A percentile compares a stretch with the other conserved stretches of the same genome.
These are phyloP conservation scores for Neurospora discreta DNA, from an alignment of 495 filamentous ascomycete species.

Conservation along the genomic window DNA sequence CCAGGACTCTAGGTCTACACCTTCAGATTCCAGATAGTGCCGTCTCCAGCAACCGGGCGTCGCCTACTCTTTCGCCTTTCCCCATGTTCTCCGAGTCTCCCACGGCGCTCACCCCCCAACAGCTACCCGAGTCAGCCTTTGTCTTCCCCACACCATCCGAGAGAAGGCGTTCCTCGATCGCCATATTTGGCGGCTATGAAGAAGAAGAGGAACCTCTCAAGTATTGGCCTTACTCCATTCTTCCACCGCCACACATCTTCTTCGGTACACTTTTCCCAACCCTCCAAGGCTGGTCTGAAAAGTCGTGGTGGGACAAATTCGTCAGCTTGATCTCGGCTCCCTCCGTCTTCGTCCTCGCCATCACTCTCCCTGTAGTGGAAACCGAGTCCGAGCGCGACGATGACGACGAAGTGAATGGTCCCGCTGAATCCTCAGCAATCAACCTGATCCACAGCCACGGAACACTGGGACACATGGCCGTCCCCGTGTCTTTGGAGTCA, in stretches of 20 bases:
- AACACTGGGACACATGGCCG: constrained; percentile 15
- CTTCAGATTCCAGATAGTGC: constrained; percentile 28
- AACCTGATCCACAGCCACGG: constrained; percentile 1
- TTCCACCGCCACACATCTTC: constrained; percentile 61
- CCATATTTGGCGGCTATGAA: constrained; percentile 36
- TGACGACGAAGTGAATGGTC: constrained; percentile 24
- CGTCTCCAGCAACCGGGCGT: constrained; percentile 39
- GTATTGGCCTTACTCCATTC: constrained; percentile 68
- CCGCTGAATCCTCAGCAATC: constrained; percentile 12
- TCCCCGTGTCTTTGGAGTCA: constrained; percentile 21
- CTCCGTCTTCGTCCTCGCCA: constrained; percentile 79
- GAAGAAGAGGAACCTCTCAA: constrained; percentile 29
- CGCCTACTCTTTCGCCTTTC: constrained; percentile 30
- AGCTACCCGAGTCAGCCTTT: constrained; percentile 18
- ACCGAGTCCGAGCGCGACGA: constrained; percentile 38
- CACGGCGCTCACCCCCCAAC: constrained; percentile 30
- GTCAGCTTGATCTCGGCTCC: constrained; percentile 73
- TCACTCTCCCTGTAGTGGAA: constrained; percentile 89
- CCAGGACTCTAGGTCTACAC: constrained; percentile 1
- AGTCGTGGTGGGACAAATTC: constrained; percentile 63
- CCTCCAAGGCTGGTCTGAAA: constrained; percentile 64
- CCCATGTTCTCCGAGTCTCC: constrained; percentile 34
- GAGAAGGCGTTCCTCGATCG: constrained; percentile 12
- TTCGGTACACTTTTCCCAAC: constrained; percentile 79
- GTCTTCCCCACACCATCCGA: constrained; percentile 20